Conservation (phyloP, 768 basidiomycete genomes). For the Gyrodon lividus region DNA sequence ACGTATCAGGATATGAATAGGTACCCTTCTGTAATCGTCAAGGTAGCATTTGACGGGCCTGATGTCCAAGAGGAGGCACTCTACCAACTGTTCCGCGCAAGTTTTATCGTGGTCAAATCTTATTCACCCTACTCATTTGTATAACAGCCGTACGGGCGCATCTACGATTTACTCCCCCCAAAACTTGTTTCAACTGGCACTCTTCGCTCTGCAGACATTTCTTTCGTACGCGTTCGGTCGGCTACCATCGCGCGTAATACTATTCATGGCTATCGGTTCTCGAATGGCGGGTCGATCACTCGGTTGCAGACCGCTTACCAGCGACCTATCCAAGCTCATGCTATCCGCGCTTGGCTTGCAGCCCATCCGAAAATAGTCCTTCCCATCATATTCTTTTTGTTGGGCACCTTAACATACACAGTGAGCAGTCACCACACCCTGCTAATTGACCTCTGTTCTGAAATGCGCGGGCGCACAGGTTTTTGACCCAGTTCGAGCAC, state of each 20-base stretch:
- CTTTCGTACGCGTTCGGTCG: constrained; percentile 60
- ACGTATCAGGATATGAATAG: constrained; percentile 74
- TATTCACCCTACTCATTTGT: constrained; percentile 5
- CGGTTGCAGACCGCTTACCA: constrained; percentile 59
- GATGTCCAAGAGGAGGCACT: constrained; percentile 80
- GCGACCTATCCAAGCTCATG: constrained; percentile 62
- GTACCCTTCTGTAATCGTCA: constrained; percentile 70
- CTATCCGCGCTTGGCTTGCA: constrained; percentile 75
- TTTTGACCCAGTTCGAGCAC: constrained; percentile 86
- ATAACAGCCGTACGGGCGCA: constrained; percentile 76
- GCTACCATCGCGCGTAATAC: constrained; percentile 85
- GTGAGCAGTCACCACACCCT: constrained; percentile 40
- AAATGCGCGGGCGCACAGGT: constrained; percentile 47
- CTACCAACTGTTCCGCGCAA: constrained; percentile 75
- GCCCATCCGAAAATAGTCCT: constrained; percentile 84
- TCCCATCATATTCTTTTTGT: constrained; percentile 77
- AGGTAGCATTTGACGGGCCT: constrained; percentile 85
- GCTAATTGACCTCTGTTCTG: neutral
- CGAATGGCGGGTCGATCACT: constrained; percentile 31
- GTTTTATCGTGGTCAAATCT: constrained; percentile 21
- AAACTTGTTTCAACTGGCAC: constrained; percentile 61
- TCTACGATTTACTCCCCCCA: constrained; percentile 64
- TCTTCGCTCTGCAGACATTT: constrained; percentile 62
- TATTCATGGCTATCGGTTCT: constrained; percentile 57
- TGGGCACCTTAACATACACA: constrained; percentile 89